Percentiles rank a stretch among this genome's conserved stretches.
Conservation (phyloP, 805 yeast species). For the Cyberlindnera bimundalis region DNA sequence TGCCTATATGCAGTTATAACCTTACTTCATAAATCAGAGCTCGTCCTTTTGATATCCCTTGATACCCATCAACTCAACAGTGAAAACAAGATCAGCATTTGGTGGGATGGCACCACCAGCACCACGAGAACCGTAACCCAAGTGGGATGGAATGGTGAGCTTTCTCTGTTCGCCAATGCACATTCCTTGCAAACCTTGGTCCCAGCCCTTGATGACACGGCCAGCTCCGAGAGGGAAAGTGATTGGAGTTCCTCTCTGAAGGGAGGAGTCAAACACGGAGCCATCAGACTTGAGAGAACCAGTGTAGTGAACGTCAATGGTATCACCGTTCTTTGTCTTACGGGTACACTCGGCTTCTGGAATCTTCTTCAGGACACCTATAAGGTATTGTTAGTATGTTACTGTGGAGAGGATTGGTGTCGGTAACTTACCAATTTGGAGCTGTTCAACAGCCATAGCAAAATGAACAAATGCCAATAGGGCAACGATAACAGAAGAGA, state of each 20-base stretch:
- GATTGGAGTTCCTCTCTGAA: conserved; percentile 61
- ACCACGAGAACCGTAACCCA: conserved; percentile 77
- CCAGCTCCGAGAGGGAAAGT: conserved; percentile 72
- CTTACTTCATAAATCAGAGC: conserved; percentile 6
- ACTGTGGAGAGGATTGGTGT: too few relatives aligned
- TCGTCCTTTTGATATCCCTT: conserved; percentile 32
- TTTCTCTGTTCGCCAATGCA: conserved; percentile 86
- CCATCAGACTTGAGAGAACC: conserved; percentile 65
- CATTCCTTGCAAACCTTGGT: conserved; percentile 70
- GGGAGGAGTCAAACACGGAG: conserved; percentile 71
- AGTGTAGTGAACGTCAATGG: conserved; percentile 71
- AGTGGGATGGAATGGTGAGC: conserved; percentile 70
- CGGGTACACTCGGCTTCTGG: conserved; percentile 51
- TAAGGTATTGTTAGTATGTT: background rate
- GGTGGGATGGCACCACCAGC: conserved; percentile 79
- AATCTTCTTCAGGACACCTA: conserved; percentile 45
- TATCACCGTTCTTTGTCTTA: conserved; percentile 63
- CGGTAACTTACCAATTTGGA: conserved; percentile 14
- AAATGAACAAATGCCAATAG: background rate
- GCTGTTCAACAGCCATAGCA: conserved; percentile 8
- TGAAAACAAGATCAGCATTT: conserved; percentile 66
- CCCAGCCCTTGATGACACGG: conserved; percentile 89
- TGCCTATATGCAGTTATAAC: background rate
- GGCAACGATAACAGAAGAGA: background rate
- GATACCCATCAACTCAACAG: conserved; percentile 61